Percentiles rank a stretch among this genome's conserved stretches.
Evolutionary conservation across 345 rosid genomes (phyloP).

Genomic region (Chamaenerion angustifolium): DNA sequence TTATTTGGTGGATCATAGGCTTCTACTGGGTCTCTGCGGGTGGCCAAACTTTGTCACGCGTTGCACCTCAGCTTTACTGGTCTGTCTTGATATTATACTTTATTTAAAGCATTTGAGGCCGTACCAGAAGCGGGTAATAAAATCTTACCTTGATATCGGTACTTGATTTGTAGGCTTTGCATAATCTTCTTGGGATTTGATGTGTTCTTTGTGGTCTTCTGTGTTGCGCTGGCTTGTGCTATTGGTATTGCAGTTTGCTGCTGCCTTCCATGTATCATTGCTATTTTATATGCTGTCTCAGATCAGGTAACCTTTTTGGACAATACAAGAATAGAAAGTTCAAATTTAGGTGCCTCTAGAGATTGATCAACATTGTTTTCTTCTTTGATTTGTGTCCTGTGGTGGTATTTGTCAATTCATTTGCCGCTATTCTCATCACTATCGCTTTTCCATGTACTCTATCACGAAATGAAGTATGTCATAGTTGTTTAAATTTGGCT

Average conservation of each 20-base stretch:
- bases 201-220: conserved; percentile 91
- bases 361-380: no score
- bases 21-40: conserved; percentile 98
- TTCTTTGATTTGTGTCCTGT: no score
- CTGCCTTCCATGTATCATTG: conserved; percentile 96
- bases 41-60: conserved; percentile 52
- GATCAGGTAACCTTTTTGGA: conserved; percentile 57
- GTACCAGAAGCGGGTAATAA: conserved; percentile 1
- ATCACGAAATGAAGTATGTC: no score
- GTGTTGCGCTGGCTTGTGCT: conserved; percentile 84
- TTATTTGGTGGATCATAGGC: conserved; percentile 98
- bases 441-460: no score
- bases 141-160: conserved; percentile 9
- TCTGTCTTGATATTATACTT: conserved; percentile 15
- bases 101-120: no score
- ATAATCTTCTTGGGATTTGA: conserved; percentile 85
- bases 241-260: conserved; percentile 96
- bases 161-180: conserved; percentile 53
- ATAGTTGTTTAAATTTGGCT: no score
- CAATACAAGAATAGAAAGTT: no score
- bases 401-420: no score
- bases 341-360: no score
- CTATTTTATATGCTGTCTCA: conserved; percentile 77
- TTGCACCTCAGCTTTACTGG: conserved; percentile 85
- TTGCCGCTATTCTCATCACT: no score